Evolutionary conservation across 129 eudicot species (phyloP).

Genomic region (Centaurea solstitialis): DNA sequence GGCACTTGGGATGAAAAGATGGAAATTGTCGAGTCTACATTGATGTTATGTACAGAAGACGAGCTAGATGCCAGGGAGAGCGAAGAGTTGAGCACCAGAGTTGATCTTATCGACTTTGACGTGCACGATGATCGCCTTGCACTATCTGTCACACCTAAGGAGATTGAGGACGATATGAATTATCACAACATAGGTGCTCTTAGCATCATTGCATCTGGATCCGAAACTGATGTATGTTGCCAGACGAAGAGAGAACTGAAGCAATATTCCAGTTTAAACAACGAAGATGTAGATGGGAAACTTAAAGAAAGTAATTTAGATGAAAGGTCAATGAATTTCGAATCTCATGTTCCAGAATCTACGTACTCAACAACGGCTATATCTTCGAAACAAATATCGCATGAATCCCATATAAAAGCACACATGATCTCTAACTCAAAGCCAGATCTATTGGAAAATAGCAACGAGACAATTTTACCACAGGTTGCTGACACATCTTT

Average conservation of each 20-base stretch:
- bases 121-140: slow-evolving; percentile 12
- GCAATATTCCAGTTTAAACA: slow-evolving; percentile 12
- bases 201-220: slow-evolving; percentile 63
- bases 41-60: slow-evolving; percentile 7
- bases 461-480: slow-evolving; percentile 1
- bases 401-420: slow-evolving; percentile 8
- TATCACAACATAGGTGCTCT: slow-evolving; percentile 57
- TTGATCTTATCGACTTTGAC: slow-evolving; percentile 9
- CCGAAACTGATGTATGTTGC: slow-evolving; percentile 53
- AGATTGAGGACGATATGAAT: slow-evolving; percentile 54
- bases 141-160: slow-evolving; percentile 31
- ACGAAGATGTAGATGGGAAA: background rate
- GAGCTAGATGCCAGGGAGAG: slow-evolving; percentile 23
- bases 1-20: slow-evolving; percentile 55
- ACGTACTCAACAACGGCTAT: slow-evolving; percentile 1
- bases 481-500: slow-evolving; percentile 16
- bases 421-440: background rate
- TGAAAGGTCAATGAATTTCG: slow-evolving; percentile 17
- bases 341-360: slow-evolving; percentile 18
- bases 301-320: background rate
- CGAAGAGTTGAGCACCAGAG: slow-evolving; percentile 11
- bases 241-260: slow-evolving; percentile 38
- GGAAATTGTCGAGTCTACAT: slow-evolving; percentile 42
- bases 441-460: slow-evolving; percentile 9
- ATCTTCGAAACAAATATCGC: background rate